A percentile compares a stretch with the other conserved stretches of the same genome.
Evolutionary conservation across 352 stramenopile species (phyloP).

Genomic region (Phytophthora pluvialis): DNA sequence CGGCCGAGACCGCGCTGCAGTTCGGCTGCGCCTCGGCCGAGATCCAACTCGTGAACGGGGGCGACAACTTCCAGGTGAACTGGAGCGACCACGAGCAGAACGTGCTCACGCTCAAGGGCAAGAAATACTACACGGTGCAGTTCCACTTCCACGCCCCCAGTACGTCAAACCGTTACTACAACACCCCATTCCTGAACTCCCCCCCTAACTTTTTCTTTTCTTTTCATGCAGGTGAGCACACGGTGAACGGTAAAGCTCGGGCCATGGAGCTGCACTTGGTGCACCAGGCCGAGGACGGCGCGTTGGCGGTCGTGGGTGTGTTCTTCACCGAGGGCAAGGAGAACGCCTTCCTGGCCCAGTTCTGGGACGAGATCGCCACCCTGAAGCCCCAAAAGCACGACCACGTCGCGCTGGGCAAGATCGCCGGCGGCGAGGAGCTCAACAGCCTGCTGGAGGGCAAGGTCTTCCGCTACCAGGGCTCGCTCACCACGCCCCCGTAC

Average conservation of each 20-base stretch:
- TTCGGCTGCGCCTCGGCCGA: constrained; percentile 37
- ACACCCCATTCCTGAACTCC: neutral
- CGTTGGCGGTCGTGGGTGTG: constrained; percentile 60
- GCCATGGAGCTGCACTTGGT: constrained; percentile 78
- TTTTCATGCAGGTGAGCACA: constrained; percentile 60
- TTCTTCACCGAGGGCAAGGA: constrained; percentile 63
- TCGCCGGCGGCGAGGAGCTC: constrained; percentile 36
- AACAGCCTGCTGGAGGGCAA: constrained; percentile 39
- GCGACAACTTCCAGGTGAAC: constrained; percentile 60
- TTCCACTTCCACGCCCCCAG: constrained; percentile 76
- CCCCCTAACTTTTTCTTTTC: constrained; percentile 12
- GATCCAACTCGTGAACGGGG: constrained; percentile 44
- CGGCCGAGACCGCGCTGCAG: constrained; percentile 26
- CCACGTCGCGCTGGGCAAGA: constrained; percentile 36
- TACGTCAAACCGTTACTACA: constrained; percentile 31
- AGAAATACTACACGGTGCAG: constrained; percentile 62
- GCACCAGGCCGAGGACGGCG: constrained; percentile 60
- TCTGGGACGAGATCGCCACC: constrained; percentile 57
- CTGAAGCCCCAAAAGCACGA: constrained; percentile 34
- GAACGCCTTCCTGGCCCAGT: constrained; percentile 66
- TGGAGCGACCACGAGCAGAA: constrained; percentile 53
- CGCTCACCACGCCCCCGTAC: constrained; percentile 79
- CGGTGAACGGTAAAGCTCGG: constrained; percentile 53
- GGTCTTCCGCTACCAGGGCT: constrained; percentile 69
- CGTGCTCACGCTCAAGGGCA: constrained; percentile 51